Base-by-base conservation (phyloP, 768 basidiomycete genomes). In the Coprinopsis cinerea region DNA sequence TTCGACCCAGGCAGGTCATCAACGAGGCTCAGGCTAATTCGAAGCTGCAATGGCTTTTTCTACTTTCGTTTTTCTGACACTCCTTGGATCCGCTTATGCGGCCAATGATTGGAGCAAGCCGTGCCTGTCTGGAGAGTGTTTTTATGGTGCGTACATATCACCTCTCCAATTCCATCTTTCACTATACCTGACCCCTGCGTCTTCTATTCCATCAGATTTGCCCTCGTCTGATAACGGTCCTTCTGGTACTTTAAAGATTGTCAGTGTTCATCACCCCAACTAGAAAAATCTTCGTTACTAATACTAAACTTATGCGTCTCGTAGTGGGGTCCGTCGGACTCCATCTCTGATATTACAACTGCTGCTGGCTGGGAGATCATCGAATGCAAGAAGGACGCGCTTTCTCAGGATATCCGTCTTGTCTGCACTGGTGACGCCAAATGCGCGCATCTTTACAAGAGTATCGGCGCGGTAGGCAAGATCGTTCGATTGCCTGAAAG, bases 351-450 rank as follows among this genome's bases (percentile, higher is more conserved):
- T 48, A 66, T 73, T 40, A 73, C 72, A 2, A 11, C 55, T 6
- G 71, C 69, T 25, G 71, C 69, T 15, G 69, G 68, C 27, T 73
- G 72, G 71, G 54, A 59, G 20, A 68, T 73, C 41, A 51, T 70
- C 26, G 66, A 62, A 47, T 73, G 72, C 46, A 57, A 68, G 42
- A 44, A 64, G 2, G 59, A 57, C 28, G 51, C 51, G 15, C 42
- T 57, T 1, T 53, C 60, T 22, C 69, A 70, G 39, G 62, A 64
- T 25, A 64, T 71, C 47, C 64, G 68, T 17, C 55, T 67, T 22
- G 65, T 69, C 15, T 72, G 71, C 56, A 56, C 54, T 17, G 58
- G 64, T 30, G 57, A 55, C 15, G 64, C 65, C 11, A 42, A 57
- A 11, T 62, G 61, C 42, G 47, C 47, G 25, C 58, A 62, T 44